phyloP scores from a whole-genome alignment of 345 rosid species.

The Aquilaria yunnanensis region DNA sequence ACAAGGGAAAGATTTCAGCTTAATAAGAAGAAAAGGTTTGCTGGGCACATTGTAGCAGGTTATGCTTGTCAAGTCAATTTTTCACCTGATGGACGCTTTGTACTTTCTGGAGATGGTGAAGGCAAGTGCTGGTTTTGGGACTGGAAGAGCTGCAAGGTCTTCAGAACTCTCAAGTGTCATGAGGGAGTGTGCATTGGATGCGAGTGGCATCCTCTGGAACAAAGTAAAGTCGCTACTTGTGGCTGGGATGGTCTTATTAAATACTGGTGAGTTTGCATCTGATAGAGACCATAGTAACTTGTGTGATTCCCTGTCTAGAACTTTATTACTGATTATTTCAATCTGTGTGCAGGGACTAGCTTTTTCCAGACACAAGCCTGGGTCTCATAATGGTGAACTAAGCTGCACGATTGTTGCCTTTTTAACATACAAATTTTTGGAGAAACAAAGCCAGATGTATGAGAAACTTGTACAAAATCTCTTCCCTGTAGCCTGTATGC shows the following conservation, averaged over 20 bases:
- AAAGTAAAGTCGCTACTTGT: slow-evolving; percentile 97
- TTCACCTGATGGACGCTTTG: slow-evolving; percentile 98
- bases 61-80: slow-evolving; percentile 98
- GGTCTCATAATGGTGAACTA: too few relatives aligned
- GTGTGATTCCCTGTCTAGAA: background rate
- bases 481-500: too few relatives aligned
- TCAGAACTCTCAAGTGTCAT: slow-evolving; percentile 87
- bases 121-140: slow-evolving; percentile 99
- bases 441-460: too few relatives aligned
- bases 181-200: slow-evolving; percentile 87
- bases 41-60: slow-evolving; percentile 89
- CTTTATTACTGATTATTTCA: too few relatives aligned
- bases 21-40: slow-evolving; percentile 94
- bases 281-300: too few relatives aligned
- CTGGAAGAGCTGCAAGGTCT: slow-evolving; percentile 97
- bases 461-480: too few relatives aligned
- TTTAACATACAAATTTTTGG: too few relatives aligned
- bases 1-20: slow-evolving; percentile 96
- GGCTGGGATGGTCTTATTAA: slow-evolving; percentile 99
- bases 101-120: slow-evolving; percentile 99
- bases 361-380: too few relatives aligned
- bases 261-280: slow-evolving; percentile 67
- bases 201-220: slow-evolving; percentile 97
- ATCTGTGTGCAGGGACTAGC: too few relatives aligned
- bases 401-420: too few relatives aligned